Evolutionary conservation across 768 basidiomycete species (phyloP).

Genomic region (Russula ochroleuca): DNA sequence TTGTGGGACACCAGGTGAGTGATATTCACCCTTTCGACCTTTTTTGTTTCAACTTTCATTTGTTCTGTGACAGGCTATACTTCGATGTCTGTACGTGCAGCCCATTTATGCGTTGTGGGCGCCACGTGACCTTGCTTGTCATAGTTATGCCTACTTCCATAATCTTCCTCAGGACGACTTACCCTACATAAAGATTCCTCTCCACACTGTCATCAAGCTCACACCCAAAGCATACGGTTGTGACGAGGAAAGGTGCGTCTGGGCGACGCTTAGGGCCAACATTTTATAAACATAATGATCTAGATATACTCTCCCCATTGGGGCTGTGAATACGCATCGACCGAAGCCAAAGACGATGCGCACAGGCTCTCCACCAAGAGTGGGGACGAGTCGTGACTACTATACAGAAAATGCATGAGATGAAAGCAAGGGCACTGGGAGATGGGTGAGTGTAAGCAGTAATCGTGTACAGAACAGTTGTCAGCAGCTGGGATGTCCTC

Average conservation of each 20-base stretch:
- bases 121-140: not conserved
- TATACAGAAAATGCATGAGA: constrained; percentile 25
- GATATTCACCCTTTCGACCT: constrained; percentile 5
- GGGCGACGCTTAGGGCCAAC: not conserved
- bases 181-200: constrained; percentile 95
- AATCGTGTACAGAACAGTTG: not conserved
- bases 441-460: not conserved
- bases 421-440: not conserved
- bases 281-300: not conserved
- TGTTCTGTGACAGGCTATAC: constrained; percentile 50
- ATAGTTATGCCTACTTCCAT: constrained; percentile 95
- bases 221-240: constrained; percentile 98
- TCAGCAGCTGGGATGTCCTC: not conserved
- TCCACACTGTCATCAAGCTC: constrained; percentile 97
- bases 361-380: constrained; percentile 14
- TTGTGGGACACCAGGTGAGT: constrained; percentile 88
- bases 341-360: constrained; percentile 42
- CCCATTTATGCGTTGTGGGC: not conserved
- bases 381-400: constrained; percentile 29
- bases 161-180: constrained; percentile 87
- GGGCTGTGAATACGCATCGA: constrained; percentile 92
- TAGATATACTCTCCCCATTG: constrained; percentile 86
- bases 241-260: constrained; percentile 81
- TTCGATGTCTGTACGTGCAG: constrained; percentile 64
- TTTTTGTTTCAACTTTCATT: not conserved